Evolutionary conservation across 257 asterid species (phyloP), one percentile per base, ranked within the genome.

Genomic region (Sherardia arvensis): DNA sequence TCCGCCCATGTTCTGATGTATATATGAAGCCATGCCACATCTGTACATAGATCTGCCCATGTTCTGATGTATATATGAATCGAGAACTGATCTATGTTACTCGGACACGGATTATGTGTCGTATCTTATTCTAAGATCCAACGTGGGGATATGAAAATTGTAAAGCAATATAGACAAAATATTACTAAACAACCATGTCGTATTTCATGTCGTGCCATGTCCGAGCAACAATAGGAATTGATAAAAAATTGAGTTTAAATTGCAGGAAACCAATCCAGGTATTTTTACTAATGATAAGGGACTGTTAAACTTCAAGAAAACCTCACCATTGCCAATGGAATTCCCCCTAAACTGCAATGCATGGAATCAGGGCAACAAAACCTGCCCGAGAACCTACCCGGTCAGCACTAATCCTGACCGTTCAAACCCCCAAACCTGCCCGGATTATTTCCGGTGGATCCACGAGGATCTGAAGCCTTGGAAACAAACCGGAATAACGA

Each of bases 321-420:
- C 51, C 2, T 10, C 54, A 38, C 4, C 33, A 38, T 54, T 29
- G 1, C 20, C 12, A 7, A 25, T 14, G 30, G 75, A 78, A 48
- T 71, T 67, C 53, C 77, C 83, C 15, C 59, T 78, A 17, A 33
- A 75, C 25, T 78, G 83, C 69, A 22, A 3, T 20, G 62, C 78
- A 27, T 75, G 83, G 83, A 64, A 66, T 53, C 62, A 66, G 20
- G 36, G 21, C 36, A 71, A 47, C 9, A 65, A 68, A 5, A 62
- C 61, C 25, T 78, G 83, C 54, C 74, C 76, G 55, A 32, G 12
- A 59, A 69, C 74, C 17, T 74, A 74, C 47, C 80, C 83, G 10
- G 2, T 17, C 7, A 43, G 17, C 0, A 68, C 25, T 10, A 57
- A 43, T 5, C 51, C 49, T 18, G 23, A 22, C 20, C 56, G 26